Conservation (phyloP, 495 filamentous ascomycete genomes). For the Barbatosphaeria neglecta region DNA sequence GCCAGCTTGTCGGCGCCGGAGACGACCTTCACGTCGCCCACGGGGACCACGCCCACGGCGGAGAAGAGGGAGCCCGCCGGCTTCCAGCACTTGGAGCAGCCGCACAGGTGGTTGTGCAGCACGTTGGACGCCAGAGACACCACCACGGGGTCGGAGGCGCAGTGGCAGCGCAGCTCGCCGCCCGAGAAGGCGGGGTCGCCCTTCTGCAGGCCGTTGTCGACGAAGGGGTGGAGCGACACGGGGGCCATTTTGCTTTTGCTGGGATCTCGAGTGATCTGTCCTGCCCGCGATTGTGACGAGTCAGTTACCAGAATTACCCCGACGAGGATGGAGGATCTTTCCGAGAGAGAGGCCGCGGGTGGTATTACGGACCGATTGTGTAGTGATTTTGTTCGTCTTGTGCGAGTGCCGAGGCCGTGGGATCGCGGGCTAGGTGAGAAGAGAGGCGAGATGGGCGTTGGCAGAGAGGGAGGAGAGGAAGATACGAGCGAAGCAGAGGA, state of each 20-base stretch:
- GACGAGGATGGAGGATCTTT: too few relatives aligned
- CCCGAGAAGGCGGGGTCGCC: conserved; percentile 37
- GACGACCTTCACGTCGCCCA: conserved; percentile 32
- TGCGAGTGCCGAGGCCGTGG: too few relatives aligned
- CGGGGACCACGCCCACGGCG: conserved; percentile 43
- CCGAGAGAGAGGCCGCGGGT: too few relatives aligned
- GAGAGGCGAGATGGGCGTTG: too few relatives aligned
- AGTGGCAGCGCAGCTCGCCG: conserved; percentile 44
- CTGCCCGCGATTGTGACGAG: too few relatives aligned
- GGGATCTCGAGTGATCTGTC: too few relatives aligned
- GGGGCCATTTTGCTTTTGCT: conserved; percentile 14
- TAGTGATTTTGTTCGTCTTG: too few relatives aligned
- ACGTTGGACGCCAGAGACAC: conserved; percentile 41
- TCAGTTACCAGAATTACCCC: too few relatives aligned
- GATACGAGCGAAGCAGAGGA: too few relatives aligned
- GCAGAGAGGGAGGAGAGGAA: too few relatives aligned
- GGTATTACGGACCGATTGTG: too few relatives aligned
- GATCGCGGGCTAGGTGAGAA: too few relatives aligned
- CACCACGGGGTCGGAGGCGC: conserved; percentile 35
- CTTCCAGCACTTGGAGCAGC: conserved; percentile 57
- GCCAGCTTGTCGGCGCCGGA: conserved; percentile 39
- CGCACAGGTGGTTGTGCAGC: conserved; percentile 54
- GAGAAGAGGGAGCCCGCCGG: conserved; percentile 46
- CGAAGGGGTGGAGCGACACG: conserved; percentile 45
- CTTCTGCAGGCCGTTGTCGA: conserved; percentile 42